Base-by-base conservation (phyloP, 2,329 filamentous ascomycete genomes). In the Diplodia intermedia region DNA sequence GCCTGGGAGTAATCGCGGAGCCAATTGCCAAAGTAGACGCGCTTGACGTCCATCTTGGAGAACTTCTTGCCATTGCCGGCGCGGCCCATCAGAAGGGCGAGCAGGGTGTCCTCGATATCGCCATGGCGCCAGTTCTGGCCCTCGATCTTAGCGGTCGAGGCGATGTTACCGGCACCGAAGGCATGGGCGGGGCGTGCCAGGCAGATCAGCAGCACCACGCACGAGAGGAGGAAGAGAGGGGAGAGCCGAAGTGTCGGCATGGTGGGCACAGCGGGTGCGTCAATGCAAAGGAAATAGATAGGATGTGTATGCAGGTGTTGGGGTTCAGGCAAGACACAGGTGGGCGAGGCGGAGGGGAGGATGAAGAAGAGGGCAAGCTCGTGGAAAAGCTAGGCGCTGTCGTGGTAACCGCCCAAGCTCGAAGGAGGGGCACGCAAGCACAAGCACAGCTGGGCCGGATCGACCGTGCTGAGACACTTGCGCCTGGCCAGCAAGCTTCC, bases 1-100 rank as follows among this genome's bases (percentile, higher is more conserved):
- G 93, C 94, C 80, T 97, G 94, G 65, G 91, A 95, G 81, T 97
- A 97, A 80, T 97, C 94, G 67, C 88, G 88, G 40, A 97, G 87
- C 94, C 94, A 97, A 83, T 97, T 97, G 71, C 94, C 94, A 82
- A 97, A 97, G 83, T 97, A 97, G 71, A 96, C 91, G 70, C 93
- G 88, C 71, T 94, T 91, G 70, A 97, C 91, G 76, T 90, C 91
- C 75, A 97, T 87, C 82, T 95, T 95, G 83, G 87, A 88, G 81
- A 97, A 97, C 76, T 94, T 96, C 83, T 94, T 93, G 73, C 87
- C 87, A 29, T 52, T 40, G 47, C 52, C 52, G 29, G 54, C 49
- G 11, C 53, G 40, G 71, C 87, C 88, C 47, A 86, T 84, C 56
- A 89, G 81, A 33, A 97, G 84, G 69, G 87, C 89, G 69, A 97